These are phyloP conservation scores for Trichosporon sp. DNA, from an alignment of 1,284 basidiomycete species.

Conservation along the genomic window DNA sequence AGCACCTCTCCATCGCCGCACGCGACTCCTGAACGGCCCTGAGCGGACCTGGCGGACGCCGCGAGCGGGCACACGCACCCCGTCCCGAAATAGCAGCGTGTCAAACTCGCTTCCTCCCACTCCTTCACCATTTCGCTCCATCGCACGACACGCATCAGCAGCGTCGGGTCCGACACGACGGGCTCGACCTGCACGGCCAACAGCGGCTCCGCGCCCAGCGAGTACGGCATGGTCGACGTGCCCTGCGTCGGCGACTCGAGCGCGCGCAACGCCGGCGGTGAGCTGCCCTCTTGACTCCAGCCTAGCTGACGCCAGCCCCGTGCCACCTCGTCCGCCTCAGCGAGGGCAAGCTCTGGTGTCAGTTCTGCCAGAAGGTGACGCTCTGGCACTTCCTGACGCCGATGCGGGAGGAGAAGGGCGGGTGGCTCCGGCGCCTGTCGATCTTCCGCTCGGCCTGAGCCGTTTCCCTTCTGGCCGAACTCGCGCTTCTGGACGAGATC, in stretches of 20 bases:
- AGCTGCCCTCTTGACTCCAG: not conserved
- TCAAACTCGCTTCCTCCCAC: too few relatives aligned
- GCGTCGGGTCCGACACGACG: not conserved
- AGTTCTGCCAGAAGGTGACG: not conserved
- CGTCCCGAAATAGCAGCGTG: too few relatives aligned
- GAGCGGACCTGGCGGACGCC: not conserved
- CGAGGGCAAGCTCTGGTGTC: not conserved
- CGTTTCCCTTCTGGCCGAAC: too few relatives aligned
- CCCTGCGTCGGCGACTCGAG: not conserved
- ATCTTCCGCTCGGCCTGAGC: not conserved
- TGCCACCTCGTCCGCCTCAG: not conserved
- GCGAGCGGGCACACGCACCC: too few relatives aligned
- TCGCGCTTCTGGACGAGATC: not conserved
- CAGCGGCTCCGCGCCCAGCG: not conserved
- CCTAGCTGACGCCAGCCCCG: not conserved
- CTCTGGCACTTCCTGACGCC: not conserved
- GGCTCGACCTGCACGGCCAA: not conserved
- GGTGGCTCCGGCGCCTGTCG: not conserved
- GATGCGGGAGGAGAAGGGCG: not conserved
- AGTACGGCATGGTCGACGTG: not conserved
- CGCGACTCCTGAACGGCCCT: not conserved
- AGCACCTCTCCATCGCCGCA: not conserved
- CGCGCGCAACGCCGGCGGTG: not conserved
- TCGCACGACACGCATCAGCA: not conserved
- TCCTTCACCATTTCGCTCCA: not conserved